Base-by-base conservation (phyloP, 306 rosid genomes). In the Begonia masoniana region DNA sequence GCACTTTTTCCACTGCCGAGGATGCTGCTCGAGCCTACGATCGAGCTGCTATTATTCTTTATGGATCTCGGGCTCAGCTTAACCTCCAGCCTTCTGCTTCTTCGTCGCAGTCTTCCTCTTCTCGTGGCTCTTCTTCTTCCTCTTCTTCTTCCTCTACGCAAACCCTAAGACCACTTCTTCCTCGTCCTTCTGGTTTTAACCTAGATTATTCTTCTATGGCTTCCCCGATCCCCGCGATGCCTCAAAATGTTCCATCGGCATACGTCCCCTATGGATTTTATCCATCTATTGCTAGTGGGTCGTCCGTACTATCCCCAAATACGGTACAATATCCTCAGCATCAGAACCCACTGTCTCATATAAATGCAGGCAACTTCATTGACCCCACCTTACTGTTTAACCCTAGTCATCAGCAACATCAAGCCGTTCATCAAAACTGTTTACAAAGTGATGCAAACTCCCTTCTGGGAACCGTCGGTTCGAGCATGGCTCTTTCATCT, bases 11-110 rank as follows among this genome's bases (percentile, higher is more conserved):
- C 55, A 85, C 96, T 10, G 97, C 97, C 4, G 94, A 91, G 51
- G 97, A 91, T 41, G 97, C 97, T 10, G 96, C 97, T 10, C 63
- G 76, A 2, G 97, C 97, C 35, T 91, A 91, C 55, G 97, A 91
- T 78, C 88, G 97, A 9, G 97, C 97, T 15, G 96, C 97, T 23
- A 21, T 81, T 60, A 74, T 85, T 26, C 91, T 85, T 50, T 83
- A 91, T 43, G 94, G 97, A 47, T 82, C 94, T 2, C 46, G 94
- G 10, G 97, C 96, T 3, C 94, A 85, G 63, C 95, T 91, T 12
- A 83, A 85, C 24, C 87, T 91, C 9, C 95, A 81, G 62, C 78
- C 85, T 26, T 72, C 89, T 0, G 60, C 23, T 14, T 55, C 78
- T 1, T 57, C 82, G 6, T 64, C 82, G 1, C 47, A 49, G 1